These are phyloP conservation scores for Ogataea hybrid DNA, from an alignment of 1,139 yeast genomes.

Conservation along the genomic window DNA sequence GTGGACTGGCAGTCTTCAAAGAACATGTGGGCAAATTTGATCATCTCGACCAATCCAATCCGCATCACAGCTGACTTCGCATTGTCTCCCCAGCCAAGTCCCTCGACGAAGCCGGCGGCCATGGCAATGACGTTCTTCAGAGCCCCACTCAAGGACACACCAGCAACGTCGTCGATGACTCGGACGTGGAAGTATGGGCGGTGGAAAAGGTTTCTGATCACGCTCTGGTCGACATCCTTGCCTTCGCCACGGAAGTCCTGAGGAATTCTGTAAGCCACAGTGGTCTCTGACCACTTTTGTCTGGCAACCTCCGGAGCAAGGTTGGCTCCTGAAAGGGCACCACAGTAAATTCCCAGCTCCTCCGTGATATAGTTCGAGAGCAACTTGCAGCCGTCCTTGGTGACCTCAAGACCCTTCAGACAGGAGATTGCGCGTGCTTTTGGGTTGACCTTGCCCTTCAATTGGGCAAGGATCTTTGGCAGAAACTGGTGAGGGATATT, in stretches of 20 bases:
- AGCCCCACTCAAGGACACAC: conserved; percentile 94
- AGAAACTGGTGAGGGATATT: conserved; percentile 95
- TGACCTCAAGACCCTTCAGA: conserved; percentile 87
- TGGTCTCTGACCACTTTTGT: conserved; percentile 93
- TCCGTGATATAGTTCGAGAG: conserved; percentile 73
- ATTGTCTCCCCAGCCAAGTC: conserved; percentile 97
- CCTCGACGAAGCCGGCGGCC: conserved; percentile 94
- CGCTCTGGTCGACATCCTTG: conserved; percentile 65
- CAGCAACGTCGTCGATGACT: conserved; percentile 86
- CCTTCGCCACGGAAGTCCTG: conserved; percentile 68
- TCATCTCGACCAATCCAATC: conserved; percentile 85
- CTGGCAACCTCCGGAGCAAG: conserved; percentile 93
- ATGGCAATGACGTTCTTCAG: conserved; percentile 90
- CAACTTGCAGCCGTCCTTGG: conserved; percentile 74
- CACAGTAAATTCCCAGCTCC: conserved; percentile 81
- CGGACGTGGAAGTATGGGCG: conserved; percentile 94
- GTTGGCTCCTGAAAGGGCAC: conserved; percentile 94
- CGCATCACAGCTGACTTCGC: conserved; percentile 96
- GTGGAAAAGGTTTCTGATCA: conserved; percentile 79
- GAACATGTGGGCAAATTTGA: conserved; percentile 73
- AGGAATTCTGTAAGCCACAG: conserved; percentile 83
- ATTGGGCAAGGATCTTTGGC: conserved; percentile 66
- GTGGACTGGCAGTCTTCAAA: conserved; percentile 69
- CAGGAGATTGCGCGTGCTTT: conserved; percentile 85
- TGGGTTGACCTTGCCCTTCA: conserved; percentile 70